Base-by-base conservation (phyloP, 2,329 filamentous ascomycete genomes). In the Colletotrichum tanaceti region DNA sequence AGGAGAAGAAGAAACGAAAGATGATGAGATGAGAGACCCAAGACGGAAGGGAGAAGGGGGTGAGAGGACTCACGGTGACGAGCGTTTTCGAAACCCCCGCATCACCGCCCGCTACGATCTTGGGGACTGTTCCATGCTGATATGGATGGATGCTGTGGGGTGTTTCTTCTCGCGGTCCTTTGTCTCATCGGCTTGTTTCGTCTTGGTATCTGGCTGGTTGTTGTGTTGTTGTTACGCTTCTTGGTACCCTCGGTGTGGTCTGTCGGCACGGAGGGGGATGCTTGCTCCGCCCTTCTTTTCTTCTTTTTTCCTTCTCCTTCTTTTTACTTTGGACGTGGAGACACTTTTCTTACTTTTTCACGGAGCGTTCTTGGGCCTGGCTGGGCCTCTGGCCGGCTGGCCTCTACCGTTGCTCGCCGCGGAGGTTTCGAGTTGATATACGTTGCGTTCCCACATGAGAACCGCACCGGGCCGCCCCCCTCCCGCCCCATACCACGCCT, bases 61-160 rank as follows among this genome's bases (percentile, higher is more conserved):
- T 5, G 28, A 1, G 20, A 11, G n/a, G 41, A 58, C 46, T 53
- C 18, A 59, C 46, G 35, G 57, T 62, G 28, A 70, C 43, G 39
- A 58, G 60, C 32, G 65, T 58, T 55, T 68, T 60, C 35, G 65
- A 59, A 46, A 68, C 57, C 24, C 67, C 66, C 35, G 66, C 66
- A 55, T 65, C 39, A 41, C 62, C 60, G 6, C 60, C 65, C 32
- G 65, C 60, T 28, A 64, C 24, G 49, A 63, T 58, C 58, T 70
- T 63, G 41, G 58, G 18, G 68, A 54, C 16, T 50, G 46, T 7
- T 59, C 67, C 63, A 70, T 60, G 2, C 18, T 41, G n/a, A n/a
- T n/a, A n/a, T n/a, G n/a, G n/a, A n/a, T n/a, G n/a, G 28, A 28
- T 28, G 28, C 28, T 28, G 28, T 28, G 28, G 28, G 28, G 24